Percentiles rank a stretch among this genome's conserved stretches.
phyloP scores from a whole-genome alignment of 495 filamentous ascomycete species.

The Polyplosphaeria fusca region DNA sequence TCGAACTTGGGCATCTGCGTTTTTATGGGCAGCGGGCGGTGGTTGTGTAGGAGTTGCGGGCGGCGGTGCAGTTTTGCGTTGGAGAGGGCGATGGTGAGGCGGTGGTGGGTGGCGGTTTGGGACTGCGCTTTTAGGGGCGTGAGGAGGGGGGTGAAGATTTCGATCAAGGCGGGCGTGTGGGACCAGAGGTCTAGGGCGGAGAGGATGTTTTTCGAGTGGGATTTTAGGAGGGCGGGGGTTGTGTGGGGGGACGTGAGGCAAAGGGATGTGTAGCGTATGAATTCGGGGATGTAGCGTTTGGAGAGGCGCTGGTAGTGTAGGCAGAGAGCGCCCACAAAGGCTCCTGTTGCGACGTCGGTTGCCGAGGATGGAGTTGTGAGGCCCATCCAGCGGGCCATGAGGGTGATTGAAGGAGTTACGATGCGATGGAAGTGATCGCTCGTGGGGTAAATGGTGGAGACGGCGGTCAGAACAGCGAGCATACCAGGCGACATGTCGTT shows the following conservation, averaged over 20 bases:
- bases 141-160: constrained; percentile 35
- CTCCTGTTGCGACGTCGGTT: constrained; percentile 65
- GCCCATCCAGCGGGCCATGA: constrained; percentile 76
- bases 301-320: constrained; percentile 76
- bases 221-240: constrained; percentile 22
- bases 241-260: constrained; percentile 48
- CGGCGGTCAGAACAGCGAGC: constrained; percentile 73
- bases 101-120: constrained; percentile 37
- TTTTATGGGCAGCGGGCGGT: constrained; percentile 83
- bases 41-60: constrained; percentile 83
- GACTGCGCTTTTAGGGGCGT: constrained; percentile 1
- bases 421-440: constrained; percentile 96
- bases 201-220: constrained; percentile 31
- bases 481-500: constrained; percentile 69
- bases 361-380: constrained; percentile 64
- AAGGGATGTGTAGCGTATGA: constrained; percentile 75
- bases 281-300: constrained; percentile 83
- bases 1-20: constrained; percentile 93
- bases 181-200: constrained; percentile 37
- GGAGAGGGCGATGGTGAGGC: constrained; percentile 45
- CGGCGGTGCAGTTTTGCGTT: constrained; percentile 62
- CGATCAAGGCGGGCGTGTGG: constrained; percentile 35
- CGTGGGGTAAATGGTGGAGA: constrained; percentile 84
- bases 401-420: constrained; percentile 80
- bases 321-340: constrained; percentile 72